These are phyloP conservation scores for Aspergillus japonicus DNA, from an alignment of 2,329 filamentous ascomycete genomes.

Conservation along the genomic window DNA sequence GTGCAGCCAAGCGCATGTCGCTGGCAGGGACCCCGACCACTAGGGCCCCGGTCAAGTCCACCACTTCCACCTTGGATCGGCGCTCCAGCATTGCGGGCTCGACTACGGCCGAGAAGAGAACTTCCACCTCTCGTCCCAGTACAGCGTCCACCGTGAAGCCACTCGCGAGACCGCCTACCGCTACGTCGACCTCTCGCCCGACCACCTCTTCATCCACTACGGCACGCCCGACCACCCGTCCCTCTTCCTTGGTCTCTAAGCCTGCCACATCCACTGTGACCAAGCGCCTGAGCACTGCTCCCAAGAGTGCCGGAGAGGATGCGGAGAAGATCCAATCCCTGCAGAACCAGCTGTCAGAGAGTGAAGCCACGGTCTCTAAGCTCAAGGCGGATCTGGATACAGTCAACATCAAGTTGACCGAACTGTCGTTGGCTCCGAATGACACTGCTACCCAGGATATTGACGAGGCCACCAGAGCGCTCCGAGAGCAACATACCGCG, in stretches of 20 bases:
- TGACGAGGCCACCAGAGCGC: constrained; percentile 23
- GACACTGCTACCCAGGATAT: constrained; percentile 25
- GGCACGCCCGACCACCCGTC: constrained; percentile 19
- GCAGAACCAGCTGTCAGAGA: constrained; percentile 38
- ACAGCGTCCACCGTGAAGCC: constrained; percentile 27
- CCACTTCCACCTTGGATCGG: constrained; percentile 36
- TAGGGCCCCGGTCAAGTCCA: constrained; percentile 34
- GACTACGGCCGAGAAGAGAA: constrained; percentile 32
- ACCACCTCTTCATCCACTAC: constrained; percentile 25
- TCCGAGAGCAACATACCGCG: constrained; percentile 32
- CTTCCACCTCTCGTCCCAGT: constrained; percentile 20
- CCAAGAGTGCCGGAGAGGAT: constrained; percentile 30
- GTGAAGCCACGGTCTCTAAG: constrained; percentile 34
- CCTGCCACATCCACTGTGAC: constrained; percentile 21
- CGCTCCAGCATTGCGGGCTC: constrained; percentile 40
- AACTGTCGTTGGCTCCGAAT: constrained; percentile 28
- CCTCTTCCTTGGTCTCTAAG: constrained; percentile 20
- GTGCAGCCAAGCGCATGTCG: constrained; percentile 47
- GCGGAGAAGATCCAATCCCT: constrained; percentile 36
- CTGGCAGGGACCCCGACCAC: constrained; percentile 40
- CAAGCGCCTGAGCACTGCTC: constrained; percentile 39
- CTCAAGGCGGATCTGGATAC: constrained; percentile 36
- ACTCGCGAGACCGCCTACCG: constrained; percentile 27
- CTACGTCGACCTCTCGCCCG: constrained; percentile 24
- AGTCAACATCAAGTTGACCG: constrained; percentile 36